Base-by-base conservation (phyloP, 345 rosid species). In the Fremontodendron californicum region DNA sequence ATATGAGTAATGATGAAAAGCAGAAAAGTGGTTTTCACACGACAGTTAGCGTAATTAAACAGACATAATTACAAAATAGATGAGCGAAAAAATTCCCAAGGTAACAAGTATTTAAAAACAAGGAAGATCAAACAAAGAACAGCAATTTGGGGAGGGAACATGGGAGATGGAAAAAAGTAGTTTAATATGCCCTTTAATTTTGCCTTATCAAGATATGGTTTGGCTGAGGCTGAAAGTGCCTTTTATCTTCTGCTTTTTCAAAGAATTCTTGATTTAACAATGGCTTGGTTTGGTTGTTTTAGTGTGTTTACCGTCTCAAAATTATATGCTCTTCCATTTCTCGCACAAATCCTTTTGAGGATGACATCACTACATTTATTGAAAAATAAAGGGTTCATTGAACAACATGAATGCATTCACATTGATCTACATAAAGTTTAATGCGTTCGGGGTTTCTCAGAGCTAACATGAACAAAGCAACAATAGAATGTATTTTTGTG, bases 141-240 rank as follows among this genome's bases (percentile, higher is more conserved):
- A 31, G 43, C 4, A 63, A 63, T 9, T 33, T 31, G 23, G 71
- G 67, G 8, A 6, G 21, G 8, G 67, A 33, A 61, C n/a, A 31
- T 63, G 43, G 68, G 68, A 39, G 45, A 64, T 2, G 15, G 46
- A n/a, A 64, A 39, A 39, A 33, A 64, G 61, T 9, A 15, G 23
- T 48, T 0, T 16, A 70, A 70, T 19, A 51, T 2, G 18, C 19
- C 64, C 76, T 64, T 81, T 40, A 65, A 40, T 66, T 75, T 54
- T 45, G 65, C 63, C 58, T 68, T 57, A 68, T 73, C 78, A 61
- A 79, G 80, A 75, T 85, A 69, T 54, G 80, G 79, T 78, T 77
- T 61, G 6, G 42, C n/a, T 25, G 31, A 52, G 73, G 2, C 7
- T 69, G 58, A 67, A 67, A 81, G 75, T 71, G 78, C 49, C 37